Evolutionary conservation across 768 basidiomycete species (phyloP), one percentile per base, ranked within the genome.

Genomic region (Tremella mesenterica): DNA sequence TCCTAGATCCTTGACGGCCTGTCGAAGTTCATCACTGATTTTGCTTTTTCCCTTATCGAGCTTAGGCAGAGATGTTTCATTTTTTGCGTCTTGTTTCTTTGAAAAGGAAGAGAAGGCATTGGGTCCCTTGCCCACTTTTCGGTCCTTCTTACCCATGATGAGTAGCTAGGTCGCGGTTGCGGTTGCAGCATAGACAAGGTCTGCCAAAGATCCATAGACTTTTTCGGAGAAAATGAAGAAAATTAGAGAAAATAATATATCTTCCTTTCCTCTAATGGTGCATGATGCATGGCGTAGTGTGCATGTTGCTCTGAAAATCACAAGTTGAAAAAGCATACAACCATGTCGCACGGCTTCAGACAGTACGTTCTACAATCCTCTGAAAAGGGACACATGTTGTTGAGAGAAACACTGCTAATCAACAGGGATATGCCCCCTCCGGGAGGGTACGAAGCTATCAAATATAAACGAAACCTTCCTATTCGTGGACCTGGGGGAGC

Each of bases 401-500:
- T n/a, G n/a, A n/a, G 38, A 14, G n/a, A 4, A 4, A 18, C 38
- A 14, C n/a, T 18, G 38, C 38, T 41, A 23, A 41, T 23, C n/a
- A 16, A 41, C 38, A 95, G 92, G 76, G 93, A 99, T 70, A 85
- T 99, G 83, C 93, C 93, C 64, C 93, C 93, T 36, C 63, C 83
- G 41, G 91, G 90, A 57, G 93, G 93, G 1, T 99, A 93, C 75
- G 90, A 88, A 70, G 76, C 85, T 26, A 76, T 99, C 76, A 85
- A 85, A 75, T 99, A 96, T 81, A 92, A 90, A 75, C 86, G 93
- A 62, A 93, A 92, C 75, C 81, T 97, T 44, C 91, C 93, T 43
- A 77, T 88, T 71, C 82, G 86, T 47, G 75, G 76, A 1, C 69
- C 71, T 3, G 60, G 88, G 29, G 90, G 88, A 21, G 77, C 84